Evolutionary conservation across 768 basidiomycete genomes (phyloP).

Genomic region (Pleurotus giganteus): DNA sequence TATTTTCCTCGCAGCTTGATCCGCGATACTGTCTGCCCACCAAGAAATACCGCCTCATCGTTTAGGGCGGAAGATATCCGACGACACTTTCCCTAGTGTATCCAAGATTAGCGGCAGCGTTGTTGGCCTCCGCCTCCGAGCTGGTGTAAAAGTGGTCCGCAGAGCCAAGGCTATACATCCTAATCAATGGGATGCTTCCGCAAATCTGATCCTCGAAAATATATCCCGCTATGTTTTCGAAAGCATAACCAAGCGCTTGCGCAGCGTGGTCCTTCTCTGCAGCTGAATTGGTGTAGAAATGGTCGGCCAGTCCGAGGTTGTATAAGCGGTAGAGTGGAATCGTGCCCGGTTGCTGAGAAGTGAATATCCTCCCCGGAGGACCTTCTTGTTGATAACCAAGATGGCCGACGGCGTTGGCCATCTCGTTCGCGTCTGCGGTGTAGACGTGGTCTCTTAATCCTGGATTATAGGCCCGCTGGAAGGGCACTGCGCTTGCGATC

Average conservation of each 20-base stretch:
- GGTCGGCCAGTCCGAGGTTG: conserved; percentile 7
- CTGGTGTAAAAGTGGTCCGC: conserved; percentile 8
- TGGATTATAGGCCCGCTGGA: neutral
- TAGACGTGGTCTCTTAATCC: conserved; percentile 1
- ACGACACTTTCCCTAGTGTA: conserved; percentile 1
- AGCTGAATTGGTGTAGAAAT: conserved; percentile 14
- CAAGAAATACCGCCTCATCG: no score
- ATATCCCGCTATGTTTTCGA: conserved; percentile 10
- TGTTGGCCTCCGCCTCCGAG: neutral
- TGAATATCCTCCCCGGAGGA: conserved; percentile 3
- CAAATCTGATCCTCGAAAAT: conserved; percentile 6
- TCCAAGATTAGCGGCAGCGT: neutral
- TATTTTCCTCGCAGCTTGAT: no score
- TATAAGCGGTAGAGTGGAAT: conserved; percentile 14
- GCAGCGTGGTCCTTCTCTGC: conserved; percentile 7
- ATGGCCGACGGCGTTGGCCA: neutral
- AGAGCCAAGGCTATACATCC: neutral
- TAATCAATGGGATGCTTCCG: conserved; percentile 1
- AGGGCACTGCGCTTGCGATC: neutral
- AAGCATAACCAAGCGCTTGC: neutral
- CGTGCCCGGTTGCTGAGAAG: conserved; percentile 8
- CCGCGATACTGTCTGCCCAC: no score
- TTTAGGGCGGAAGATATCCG: no score
- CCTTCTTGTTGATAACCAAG: conserved; percentile 1
- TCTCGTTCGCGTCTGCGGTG: conserved; percentile 3